Evolutionary conservation across 768 basidiomycete genomes (phyloP), one percentile per base, ranked within the genome.

Genomic region (Exsudoporus frostii): DNA sequence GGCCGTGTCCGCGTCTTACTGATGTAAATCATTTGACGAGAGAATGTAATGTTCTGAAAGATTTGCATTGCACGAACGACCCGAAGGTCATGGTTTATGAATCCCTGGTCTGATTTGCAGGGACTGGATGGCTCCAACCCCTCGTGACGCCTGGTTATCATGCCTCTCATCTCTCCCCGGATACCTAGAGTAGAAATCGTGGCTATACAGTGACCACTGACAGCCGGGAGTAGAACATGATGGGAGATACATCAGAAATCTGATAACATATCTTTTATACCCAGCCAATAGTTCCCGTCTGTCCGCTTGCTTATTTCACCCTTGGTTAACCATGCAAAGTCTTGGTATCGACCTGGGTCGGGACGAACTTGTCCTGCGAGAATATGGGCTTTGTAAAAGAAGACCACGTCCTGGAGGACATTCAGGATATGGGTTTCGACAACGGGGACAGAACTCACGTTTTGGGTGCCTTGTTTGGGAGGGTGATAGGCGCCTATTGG

Each of bases 241-340:
- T 29, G 33, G 39, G 50, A 48, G 36, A 55, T 60, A 60, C 40
- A 48, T 61, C 60, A 69, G 44, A 71, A 69, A 54, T 91, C 89
- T 48, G 90, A 90, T 55, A 94, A 74, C 69, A 93, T 85, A 66
- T 92, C 86, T 70, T 85, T 88, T 59, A 92, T 75, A 47, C 80
- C 80, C 42, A 76, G 63, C 92, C 92, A 95, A 63, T 93, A 95
- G 39, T 79, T 70, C 59, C 69, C 66, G 48, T 82, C 77, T n/a
- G 93, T 84, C 48, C 78, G 79, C 13, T 78, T 72, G 66, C 85
- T 75, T 41, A 98, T 85, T 75, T 99, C 96, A 66, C 92, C 79
- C 71, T 93, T 92, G 45, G 92, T 96, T 55, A 98, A 75, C 95
- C 95, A 98, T 7, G 92, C 94, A 73, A 90, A 95, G 62, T 90